Evolutionary conservation across 2,329 filamentous ascomycete species (phyloP), one percentile per base, ranked within the genome.

Genomic region (Penicillium sclerotiorum): DNA sequence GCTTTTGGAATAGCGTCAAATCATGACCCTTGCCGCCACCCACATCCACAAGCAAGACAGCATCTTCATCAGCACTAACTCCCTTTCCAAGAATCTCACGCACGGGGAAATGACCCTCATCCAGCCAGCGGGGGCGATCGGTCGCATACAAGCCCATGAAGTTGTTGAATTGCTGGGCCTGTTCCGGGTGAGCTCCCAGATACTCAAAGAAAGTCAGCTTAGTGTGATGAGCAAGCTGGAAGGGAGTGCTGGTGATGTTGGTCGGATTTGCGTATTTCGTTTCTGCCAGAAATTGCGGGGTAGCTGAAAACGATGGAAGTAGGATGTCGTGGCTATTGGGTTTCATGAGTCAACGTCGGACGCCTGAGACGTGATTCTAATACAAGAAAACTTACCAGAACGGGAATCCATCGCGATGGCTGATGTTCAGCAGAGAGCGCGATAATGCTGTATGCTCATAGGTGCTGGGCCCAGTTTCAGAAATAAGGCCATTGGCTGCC

Each of bases 11-110:
- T n/a, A 39, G 36, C 8, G 40, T 37, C 20, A 56, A 36, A 22
- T 56, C 53, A 27, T 53, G 53, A 3, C 53, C 53, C 32, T 42
- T 45, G 25, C 47, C 50, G 7, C 53, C 53, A 22, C 53, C 53
- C 11, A 56, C 38, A 5, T 56, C 53, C 5, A 56, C 53, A 5
- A 56, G 23, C 2, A 56, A 25, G 3, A 47, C 33, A 9, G 41
- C 47, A 8, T 50, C 42, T 11, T 42, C n/a, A 12, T 46, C 45
- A 8, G 2, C 25, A 8, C 32, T 47, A 5, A 36, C 37, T 13
- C 30, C 40, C 4, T 17, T 12, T 7, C 43, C 28, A 5, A 53
- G 47, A 2, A 20, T 37, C 8, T 50, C 43, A 5, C 44, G 11
- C 21, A 50, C 46, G 1, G 47, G 43, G 15, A 49, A 54, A 23